Conservation (phyloP, 116 monocot species). For the Cymodocea nodosa region DNA sequence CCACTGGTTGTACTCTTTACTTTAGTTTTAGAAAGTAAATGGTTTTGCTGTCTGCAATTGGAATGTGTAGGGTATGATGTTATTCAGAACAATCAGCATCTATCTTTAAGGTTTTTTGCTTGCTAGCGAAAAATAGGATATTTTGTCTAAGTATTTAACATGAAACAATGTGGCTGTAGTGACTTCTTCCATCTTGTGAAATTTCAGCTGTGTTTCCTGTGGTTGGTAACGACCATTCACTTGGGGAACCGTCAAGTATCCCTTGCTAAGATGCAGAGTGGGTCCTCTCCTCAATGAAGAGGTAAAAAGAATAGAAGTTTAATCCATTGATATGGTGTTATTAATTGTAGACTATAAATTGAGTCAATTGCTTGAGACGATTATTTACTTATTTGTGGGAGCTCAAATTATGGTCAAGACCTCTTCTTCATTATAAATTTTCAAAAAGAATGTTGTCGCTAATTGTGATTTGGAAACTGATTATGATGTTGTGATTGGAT, state of each 20-base stretch:
- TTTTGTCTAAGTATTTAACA: not conserved
- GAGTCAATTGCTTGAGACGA: too few relatives aligned
- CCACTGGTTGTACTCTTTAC: too few relatives aligned
- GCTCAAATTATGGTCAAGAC: too few relatives aligned
- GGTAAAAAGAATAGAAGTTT: not conserved
- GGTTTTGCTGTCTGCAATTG: not conserved
- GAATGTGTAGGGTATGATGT: not conserved
- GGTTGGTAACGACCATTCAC: constrained; percentile 62
- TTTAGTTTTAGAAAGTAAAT: not conserved
- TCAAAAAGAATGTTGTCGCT: too few relatives aligned
- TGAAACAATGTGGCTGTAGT: not conserved
- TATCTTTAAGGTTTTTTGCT: not conserved
- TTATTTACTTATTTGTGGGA: too few relatives aligned
- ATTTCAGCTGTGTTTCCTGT: constrained; percentile 64
- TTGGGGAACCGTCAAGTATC: constrained; percentile 49
- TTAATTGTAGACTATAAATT: too few relatives aligned
- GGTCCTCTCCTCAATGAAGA: not conserved
- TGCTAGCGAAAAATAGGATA: not conserved
- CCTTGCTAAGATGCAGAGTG: constrained; percentile 48
- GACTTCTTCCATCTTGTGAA: not conserved
- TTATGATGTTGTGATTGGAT: too few relatives aligned
- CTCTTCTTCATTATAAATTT: too few relatives aligned
- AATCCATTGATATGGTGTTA: too few relatives aligned
- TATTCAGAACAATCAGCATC: not conserved
- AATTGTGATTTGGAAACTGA: too few relatives aligned